phyloP scores from a whole-genome alignment of 2,329 filamentous ascomycete genomes.

The Exophiala oligosperma region DNA sequence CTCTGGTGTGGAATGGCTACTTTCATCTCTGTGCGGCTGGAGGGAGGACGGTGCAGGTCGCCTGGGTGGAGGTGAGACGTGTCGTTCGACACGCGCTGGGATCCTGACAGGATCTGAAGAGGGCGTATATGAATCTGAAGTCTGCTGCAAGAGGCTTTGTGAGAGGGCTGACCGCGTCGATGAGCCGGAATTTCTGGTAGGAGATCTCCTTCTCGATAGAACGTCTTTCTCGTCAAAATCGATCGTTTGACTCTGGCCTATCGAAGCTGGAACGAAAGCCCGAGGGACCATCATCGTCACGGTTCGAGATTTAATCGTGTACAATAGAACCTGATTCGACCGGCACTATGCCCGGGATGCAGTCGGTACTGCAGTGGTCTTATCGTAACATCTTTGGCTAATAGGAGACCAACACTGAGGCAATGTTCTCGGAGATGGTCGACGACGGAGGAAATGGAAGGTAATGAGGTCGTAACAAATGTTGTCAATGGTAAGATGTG shows the following conservation, averaged over 20 bases:
- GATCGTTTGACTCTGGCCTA: conserved; percentile 29
- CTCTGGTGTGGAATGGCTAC: neutral
- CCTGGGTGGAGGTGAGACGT: conserved; percentile 1
- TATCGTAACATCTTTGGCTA: neutral
- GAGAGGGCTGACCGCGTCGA: conserved; percentile 16
- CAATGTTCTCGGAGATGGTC: neutral
- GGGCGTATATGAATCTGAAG: conserved; percentile 1
- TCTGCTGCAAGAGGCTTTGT: conserved; percentile 13
- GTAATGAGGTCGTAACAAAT: neutral
- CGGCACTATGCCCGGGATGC: neutral
- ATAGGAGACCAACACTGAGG: neutral
- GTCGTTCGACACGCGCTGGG: conserved; percentile 7
- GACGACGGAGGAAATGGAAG: neutral
- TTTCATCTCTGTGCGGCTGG: conserved; percentile 5
- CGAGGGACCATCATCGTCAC: conserved; percentile 43
- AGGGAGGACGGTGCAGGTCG: conserved; percentile 13
- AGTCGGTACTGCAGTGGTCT: neutral
- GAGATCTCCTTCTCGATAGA: conserved; percentile 8
- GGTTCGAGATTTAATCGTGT: neutral
- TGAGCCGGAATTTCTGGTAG: conserved; percentile 3
- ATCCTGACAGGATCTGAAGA: conserved; percentile 22
- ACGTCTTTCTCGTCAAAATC: conserved; percentile 19
- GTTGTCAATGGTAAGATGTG: neutral
- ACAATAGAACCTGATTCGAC: neutral
- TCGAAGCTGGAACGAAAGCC: conserved; percentile 39